Base-by-base conservation (phyloP, 805 yeast genomes). In the Allodekkera sacchari region DNA sequence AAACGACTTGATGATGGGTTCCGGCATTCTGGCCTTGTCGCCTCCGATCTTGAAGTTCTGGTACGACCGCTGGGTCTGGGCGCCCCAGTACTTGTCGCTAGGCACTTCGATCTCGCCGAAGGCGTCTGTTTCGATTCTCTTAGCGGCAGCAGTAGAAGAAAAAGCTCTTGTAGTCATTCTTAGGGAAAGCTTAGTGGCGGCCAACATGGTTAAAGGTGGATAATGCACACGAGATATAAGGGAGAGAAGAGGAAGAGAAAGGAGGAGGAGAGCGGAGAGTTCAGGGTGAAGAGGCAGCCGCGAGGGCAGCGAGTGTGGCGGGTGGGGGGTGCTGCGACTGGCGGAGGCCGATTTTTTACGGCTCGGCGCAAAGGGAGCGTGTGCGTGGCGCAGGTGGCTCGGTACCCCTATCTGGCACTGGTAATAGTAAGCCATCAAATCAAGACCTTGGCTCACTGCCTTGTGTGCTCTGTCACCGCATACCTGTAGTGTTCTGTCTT, bases 31-130 rank as follows among this genome's bases (percentile, higher is more conserved):
- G 56, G 92, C 97, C 46, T 87, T 75, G 12, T 71, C 68, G 37
- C 96, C 96, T 44, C 98, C 98, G 51, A 92, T 92, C 62, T 87
- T 83, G 71, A 92, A 92, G 72, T 92, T 92, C 62, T 77, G 80
- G 46, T 76, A 71, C 14, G 97, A 88, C 63, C 97, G 77, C 53
- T 83, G 88, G 40, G 98, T 92, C 65, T 92, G 98, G 27, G 97
- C 97, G 39, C 98, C 98, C 89, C 96, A 89, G 71, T 89, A 89
- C 59, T 74, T 77, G 49, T 83, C 71, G 42, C 74, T 64, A 31
- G 48, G 48, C 31, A 89, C 98, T 56, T 87, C 85, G 52, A 92
- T 82, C 55, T 84, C 95, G 47, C 98, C 98, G 53, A 89, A 92
- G 32, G 97, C 97, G 63, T 89, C 98, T 37, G 85, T 71, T 60